A percentile compares a stretch with the other conserved stretches of the same genome.
phyloP scores from a whole-genome alignment of 1,284 basidiomycete species.

The Grifola frondosa region DNA sequence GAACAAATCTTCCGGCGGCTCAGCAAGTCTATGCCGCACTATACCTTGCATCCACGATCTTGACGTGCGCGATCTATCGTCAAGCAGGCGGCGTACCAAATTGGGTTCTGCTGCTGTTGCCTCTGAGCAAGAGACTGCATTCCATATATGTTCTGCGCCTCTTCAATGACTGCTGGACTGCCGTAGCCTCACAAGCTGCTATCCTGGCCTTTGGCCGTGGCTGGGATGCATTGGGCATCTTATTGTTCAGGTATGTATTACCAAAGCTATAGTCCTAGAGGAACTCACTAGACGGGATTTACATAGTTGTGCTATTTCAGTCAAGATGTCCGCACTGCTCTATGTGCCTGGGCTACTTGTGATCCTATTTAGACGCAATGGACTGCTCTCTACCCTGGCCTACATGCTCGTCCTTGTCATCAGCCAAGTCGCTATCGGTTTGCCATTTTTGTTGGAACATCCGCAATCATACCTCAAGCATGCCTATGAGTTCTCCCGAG shows the following conservation, averaged over 20 bases:
- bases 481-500: constrained; percentile 87
- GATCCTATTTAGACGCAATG: constrained; percentile 73
- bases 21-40: constrained; percentile 79
- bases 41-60: constrained; percentile 65
- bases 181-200: constrained; percentile 60
- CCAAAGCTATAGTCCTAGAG: background rate
- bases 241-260: constrained; percentile 72
- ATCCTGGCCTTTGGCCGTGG: constrained; percentile 61
- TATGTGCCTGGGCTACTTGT: constrained; percentile 88
- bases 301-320: constrained; percentile 77
- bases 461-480: constrained; percentile 66
- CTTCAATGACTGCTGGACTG: constrained; percentile 95
- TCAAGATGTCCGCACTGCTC: constrained; percentile 97
- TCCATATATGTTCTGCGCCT: constrained; percentile 91
- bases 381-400: constrained; percentile 56
- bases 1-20: constrained; percentile 61
- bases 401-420: constrained; percentile 53
- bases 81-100: constrained; percentile 70
- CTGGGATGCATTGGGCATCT: constrained; percentile 59
- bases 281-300: background rate
- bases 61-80: constrained; percentile 71
- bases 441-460: constrained; percentile 70
- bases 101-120: constrained; percentile 75
- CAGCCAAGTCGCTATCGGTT: constrained; percentile 66
- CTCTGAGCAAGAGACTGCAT: constrained; percentile 90